phyloP scores from a whole-genome alignment of 164 flowering plant genomes.

The Piper longum region DNA sequence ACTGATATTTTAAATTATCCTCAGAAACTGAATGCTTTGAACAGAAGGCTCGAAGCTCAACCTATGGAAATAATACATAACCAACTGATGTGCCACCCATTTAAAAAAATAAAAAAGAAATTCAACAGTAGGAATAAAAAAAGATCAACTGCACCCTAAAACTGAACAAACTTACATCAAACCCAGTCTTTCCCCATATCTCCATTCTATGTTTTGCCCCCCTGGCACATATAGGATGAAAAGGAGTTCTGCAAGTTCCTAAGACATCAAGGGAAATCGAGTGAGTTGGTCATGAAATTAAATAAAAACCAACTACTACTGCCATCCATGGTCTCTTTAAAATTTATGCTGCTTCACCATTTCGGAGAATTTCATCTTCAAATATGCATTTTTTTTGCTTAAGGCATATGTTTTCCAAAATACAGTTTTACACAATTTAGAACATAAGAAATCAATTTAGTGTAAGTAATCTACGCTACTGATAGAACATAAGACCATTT shows the following conservation, averaged over 20 bases:
- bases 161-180: constrained; percentile 37
- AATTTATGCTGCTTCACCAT: neutral
- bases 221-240: constrained; percentile 95
- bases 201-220: constrained; percentile 83
- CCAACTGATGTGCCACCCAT: too few species aligned
- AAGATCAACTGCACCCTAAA: too few species aligned
- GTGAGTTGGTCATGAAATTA: neutral
- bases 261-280: constrained; percentile 7
- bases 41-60: constrained; percentile 90
- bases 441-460: too few species aligned
- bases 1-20: constrained; percentile 11
- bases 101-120: neutral
- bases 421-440: too few species aligned
- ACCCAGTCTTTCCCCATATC: constrained; percentile 80
- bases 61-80: constrained; percentile 19
- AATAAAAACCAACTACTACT: neutral
- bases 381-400: neutral
- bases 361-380: neutral
- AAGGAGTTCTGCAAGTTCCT: constrained; percentile 86
- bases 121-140: neutral
- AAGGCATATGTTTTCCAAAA: neutral
- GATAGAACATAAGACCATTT: too few species aligned
- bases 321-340: neutral
- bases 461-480: too few species aligned
- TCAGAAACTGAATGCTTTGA: constrained; percentile 59